Conservation (phyloP, 1,139 yeast species). For the Hansenula lynferdii region DNA sequence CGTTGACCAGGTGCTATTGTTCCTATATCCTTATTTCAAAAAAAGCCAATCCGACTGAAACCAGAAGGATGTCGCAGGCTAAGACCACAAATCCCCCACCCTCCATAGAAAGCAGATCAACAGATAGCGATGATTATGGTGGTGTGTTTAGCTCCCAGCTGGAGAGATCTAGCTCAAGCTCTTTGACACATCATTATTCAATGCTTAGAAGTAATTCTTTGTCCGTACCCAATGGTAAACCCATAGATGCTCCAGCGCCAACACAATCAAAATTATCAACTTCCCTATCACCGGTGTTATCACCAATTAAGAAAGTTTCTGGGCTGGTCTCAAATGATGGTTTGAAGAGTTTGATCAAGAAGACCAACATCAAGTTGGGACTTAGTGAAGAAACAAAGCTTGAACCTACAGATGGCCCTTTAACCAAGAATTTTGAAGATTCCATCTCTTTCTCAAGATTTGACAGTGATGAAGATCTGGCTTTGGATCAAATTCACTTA, state of each 20-base stretch:
- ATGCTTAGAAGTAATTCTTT: conserved; percentile 9
- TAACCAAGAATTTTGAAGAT: conserved; percentile 18
- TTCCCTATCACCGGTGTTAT: conserved; percentile 3
- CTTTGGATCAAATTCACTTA: neutral
- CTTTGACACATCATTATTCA: conserved; percentile 15
- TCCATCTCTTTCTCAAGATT: conserved; percentile 2
- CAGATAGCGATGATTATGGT: neutral
- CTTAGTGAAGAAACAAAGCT: neutral
- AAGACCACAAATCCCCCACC: neutral
- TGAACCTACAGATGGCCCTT: conserved; percentile 19
- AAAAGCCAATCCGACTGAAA: neutral
- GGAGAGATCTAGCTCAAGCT: conserved; percentile 2
- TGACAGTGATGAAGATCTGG: conserved; percentile 5
- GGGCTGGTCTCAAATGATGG: conserved; percentile 5
- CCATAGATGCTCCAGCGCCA: neutral
- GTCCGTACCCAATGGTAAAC: conserved; percentile 2
- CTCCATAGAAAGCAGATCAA: neutral
- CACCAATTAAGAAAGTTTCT: conserved; percentile 7
- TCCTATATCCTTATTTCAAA: too few species aligned
- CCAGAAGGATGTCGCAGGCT: neutral
- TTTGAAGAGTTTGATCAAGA: conserved; percentile 11
- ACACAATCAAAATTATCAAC: conserved; percentile 1
- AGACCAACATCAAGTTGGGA: conserved; percentile 5
- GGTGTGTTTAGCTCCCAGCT: neutral
- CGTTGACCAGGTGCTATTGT: too few species aligned